Evolutionary conservation across 768 basidiomycete genomes (phyloP).

Genomic region (Tricholoma matsutake): DNA sequence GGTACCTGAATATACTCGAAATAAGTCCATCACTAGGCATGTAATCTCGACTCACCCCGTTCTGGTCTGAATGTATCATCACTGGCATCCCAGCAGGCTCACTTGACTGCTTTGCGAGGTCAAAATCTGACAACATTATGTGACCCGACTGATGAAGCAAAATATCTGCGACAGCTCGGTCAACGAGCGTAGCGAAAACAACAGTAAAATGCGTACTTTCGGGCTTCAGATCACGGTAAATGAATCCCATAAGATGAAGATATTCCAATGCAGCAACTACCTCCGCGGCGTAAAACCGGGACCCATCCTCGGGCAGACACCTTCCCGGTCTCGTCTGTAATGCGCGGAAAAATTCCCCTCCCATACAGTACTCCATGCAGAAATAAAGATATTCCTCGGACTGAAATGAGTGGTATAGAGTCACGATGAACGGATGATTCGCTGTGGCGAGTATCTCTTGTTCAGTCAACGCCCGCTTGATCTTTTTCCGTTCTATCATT

Average conservation of each 20-base stretch:
- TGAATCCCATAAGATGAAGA: constrained; percentile 98
- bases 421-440: constrained; percentile 99
- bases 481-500: constrained; percentile 99
- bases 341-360: constrained; percentile 98
- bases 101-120: constrained; percentile 93
- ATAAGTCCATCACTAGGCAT: constrained; percentile 2
- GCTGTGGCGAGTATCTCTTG: constrained; percentile 98
- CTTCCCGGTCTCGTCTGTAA: constrained; percentile 96
- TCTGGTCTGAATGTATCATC: constrained; percentile 82
- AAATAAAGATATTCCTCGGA: constrained; percentile 98
- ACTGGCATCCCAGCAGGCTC: constrained; percentile 85
- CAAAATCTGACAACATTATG: constrained; percentile 99
- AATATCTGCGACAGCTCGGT: constrained; percentile 64
- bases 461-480: constrained; percentile 97
- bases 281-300: constrained; percentile 98
- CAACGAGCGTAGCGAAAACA: constrained; percentile 4
- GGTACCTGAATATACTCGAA: constrained; percentile 56
- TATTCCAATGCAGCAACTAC: constrained; percentile 98
- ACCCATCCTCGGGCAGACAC: constrained; percentile 92
- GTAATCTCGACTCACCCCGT: constrained; percentile 63
- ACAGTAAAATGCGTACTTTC: constrained; percentile 72
- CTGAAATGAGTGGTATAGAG: constrained; percentile 98
- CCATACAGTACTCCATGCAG: constrained; percentile 99
- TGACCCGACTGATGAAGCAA: constrained; percentile 96
- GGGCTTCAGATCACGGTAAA: constrained; percentile 98